Conservation (phyloP, 257 asterid genomes). For the Ballota nigra region DNA sequence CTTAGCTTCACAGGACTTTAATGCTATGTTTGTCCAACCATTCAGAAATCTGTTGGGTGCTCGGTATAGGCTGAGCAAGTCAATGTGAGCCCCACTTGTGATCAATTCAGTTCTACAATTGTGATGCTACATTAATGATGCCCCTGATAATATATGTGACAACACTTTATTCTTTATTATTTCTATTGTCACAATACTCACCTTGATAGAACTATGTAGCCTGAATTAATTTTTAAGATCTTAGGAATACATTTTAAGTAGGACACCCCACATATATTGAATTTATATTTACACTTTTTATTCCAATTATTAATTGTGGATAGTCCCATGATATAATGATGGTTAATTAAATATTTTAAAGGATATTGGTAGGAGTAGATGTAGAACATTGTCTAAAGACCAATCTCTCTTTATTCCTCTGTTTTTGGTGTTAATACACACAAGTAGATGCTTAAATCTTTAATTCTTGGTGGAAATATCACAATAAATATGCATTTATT, state of each 20-base stretch:
- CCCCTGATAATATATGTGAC: constrained; percentile 8
- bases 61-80: constrained; percentile 15
- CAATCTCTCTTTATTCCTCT: background rate
- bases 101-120: constrained; percentile 6
- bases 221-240: constrained; percentile 10
- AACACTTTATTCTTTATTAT: background rate
- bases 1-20: constrained; percentile 9
- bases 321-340: constrained; percentile 5
- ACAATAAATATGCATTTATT: background rate
- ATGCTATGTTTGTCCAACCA: background rate
- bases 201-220: constrained; percentile 6
- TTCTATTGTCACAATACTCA: background rate
- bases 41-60: constrained; percentile 13
- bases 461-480: background rate
- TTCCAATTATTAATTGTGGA: background rate
- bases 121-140: constrained; percentile 16
- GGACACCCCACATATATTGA: background rate
- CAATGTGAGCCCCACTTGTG: constrained; percentile 19
- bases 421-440: background rate
- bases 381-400: background rate
- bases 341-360: constrained; percentile 10
- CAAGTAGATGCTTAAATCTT: background rate
- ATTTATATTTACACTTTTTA: background rate
- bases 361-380: background rate
- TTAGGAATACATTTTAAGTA: background rate